phyloP scores from a whole-genome alignment of 805 yeast genomes.

The Brettanomyces anomalus region DNA sequence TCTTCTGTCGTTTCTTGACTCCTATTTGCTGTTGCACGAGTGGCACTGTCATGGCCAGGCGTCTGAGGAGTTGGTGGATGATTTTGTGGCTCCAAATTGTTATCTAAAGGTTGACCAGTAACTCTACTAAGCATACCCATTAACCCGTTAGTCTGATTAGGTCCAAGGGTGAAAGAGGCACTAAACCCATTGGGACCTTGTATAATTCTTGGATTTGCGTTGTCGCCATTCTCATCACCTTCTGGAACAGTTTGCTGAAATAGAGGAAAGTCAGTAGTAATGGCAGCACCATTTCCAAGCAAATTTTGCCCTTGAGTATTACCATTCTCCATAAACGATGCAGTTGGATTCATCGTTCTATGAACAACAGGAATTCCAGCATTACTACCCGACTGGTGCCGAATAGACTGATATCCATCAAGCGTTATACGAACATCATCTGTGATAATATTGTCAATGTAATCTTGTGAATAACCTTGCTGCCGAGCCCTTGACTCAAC shows the following conservation, averaged over 20 bases:
- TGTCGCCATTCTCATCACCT: slow-evolving; percentile 1
- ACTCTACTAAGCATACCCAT: slow-evolving; percentile 4
- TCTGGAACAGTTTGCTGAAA: background rate
- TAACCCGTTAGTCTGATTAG: slow-evolving; percentile 5
- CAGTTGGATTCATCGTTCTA: slow-evolving; percentile 3
- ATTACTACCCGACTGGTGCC: slow-evolving; percentile 6
- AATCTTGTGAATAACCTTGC: slow-evolving; percentile 24
- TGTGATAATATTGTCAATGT: slow-evolving; percentile 20
- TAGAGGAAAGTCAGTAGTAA: background rate
- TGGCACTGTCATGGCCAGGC: background rate
- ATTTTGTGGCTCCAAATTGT: background rate
- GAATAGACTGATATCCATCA: slow-evolving; percentile 13
- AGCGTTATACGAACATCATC: slow-evolving; percentile 15
- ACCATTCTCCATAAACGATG: slow-evolving; percentile 3
- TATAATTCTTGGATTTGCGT: background rate
- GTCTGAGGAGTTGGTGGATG: background rate
- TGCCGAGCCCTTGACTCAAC: slow-evolving; percentile 23
- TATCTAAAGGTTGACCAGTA: slow-evolving; percentile 2
- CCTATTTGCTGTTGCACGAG: background rate
- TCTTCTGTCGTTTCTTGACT: no score
- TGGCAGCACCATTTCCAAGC: background rate
- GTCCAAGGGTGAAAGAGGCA: slow-evolving; percentile 8
- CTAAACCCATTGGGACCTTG: slow-evolving; percentile 6
- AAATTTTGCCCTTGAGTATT: background rate
- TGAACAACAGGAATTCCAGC: slow-evolving; percentile 8